These are phyloP conservation scores for Cinnamomum micranthum DNA, from an alignment of 164 flowering plant genomes.

Conservation along the genomic window DNA sequence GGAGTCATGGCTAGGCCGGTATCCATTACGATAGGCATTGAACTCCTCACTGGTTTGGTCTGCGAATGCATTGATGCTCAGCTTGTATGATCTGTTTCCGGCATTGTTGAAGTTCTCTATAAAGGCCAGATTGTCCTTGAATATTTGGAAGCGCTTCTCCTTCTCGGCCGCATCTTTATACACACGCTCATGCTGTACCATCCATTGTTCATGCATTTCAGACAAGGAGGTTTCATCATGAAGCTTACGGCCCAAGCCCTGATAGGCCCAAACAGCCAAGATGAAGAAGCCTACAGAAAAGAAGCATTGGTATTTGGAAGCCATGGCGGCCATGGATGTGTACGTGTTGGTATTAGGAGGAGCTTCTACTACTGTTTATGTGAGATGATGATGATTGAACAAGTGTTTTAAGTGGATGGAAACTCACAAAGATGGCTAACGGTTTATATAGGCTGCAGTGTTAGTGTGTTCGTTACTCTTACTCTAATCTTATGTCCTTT, in stretches of 20 bases:
- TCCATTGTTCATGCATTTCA: conserved; percentile 22
- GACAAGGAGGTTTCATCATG: background rate
- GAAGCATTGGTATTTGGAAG: too few species aligned
- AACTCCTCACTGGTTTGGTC: conserved; percentile 33
- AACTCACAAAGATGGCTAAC: too few species aligned
- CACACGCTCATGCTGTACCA: conserved; percentile 11
- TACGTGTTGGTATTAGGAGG: too few species aligned
- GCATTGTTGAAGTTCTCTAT: conserved; percentile 22
- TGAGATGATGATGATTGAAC: too few species aligned
- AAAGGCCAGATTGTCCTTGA: conserved; percentile 27
- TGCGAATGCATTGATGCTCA: conserved; percentile 25
- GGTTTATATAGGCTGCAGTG: too few species aligned
- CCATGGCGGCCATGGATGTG: too few species aligned
- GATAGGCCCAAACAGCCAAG: too few species aligned
- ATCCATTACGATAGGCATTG: conserved; percentile 15
- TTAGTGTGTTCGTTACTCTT: too few species aligned
- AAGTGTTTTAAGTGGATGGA: too few species aligned
- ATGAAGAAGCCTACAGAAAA: too few species aligned
- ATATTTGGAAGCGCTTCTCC: conserved; percentile 24
- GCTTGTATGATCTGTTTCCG: conserved; percentile 15
- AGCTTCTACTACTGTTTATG: too few species aligned
- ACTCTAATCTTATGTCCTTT: too few species aligned
- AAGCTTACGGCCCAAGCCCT: background rate
- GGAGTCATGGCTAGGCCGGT: background rate
- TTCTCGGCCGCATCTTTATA: conserved; percentile 15